These are phyloP conservation scores for Oleoguttula mirabilis DNA, from an alignment of 495 filamentous ascomycete species.

Conservation along the genomic window DNA sequence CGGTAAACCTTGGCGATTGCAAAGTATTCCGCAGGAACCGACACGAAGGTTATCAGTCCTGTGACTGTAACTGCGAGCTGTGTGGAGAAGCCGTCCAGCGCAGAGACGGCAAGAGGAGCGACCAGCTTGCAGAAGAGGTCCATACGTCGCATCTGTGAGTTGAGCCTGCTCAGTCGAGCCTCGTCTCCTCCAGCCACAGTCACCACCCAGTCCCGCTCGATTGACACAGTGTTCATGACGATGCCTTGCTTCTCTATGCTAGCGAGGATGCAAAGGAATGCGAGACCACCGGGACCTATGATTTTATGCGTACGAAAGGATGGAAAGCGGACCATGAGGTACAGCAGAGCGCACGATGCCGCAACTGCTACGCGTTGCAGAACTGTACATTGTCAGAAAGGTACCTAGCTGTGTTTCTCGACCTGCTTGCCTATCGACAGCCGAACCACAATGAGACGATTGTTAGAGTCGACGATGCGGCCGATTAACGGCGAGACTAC, in stretches of 20 bases:
- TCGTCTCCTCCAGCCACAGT: constrained; percentile 34
- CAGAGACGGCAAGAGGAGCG: constrained; percentile 35
- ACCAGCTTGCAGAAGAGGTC: constrained; percentile 61
- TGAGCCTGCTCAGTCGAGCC: constrained; percentile 25
- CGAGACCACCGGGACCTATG: constrained; percentile 11
- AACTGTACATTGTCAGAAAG: not conserved
- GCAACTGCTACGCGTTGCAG: constrained; percentile 17
- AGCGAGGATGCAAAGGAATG: constrained; percentile 37
- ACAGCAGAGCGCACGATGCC: constrained; percentile 17
- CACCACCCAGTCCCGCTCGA: constrained; percentile 55
- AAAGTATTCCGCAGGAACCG: constrained; percentile 44
- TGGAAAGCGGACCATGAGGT: not conserved
- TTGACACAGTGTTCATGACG: constrained; percentile 46
- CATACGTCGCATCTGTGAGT: constrained; percentile 57
- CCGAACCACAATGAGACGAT: constrained; percentile 20
- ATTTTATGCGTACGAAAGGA: not conserved
- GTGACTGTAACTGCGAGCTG: constrained; percentile 28
- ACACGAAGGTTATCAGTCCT: constrained; percentile 31
- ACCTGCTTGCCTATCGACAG: constrained; percentile 20
- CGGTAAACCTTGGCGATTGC: constrained; percentile 39
- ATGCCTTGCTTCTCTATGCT: constrained; percentile 46
- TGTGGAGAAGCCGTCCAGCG: constrained; percentile 28
- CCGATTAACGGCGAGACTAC: constrained; percentile 17
- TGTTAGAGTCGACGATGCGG: constrained; percentile 10
- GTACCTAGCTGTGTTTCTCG: not conserved